Evolutionary conservation across 306 rosid species (phyloP), one percentile per base, ranked within the genome.

Genomic region (Crataegus laevigata): DNA sequence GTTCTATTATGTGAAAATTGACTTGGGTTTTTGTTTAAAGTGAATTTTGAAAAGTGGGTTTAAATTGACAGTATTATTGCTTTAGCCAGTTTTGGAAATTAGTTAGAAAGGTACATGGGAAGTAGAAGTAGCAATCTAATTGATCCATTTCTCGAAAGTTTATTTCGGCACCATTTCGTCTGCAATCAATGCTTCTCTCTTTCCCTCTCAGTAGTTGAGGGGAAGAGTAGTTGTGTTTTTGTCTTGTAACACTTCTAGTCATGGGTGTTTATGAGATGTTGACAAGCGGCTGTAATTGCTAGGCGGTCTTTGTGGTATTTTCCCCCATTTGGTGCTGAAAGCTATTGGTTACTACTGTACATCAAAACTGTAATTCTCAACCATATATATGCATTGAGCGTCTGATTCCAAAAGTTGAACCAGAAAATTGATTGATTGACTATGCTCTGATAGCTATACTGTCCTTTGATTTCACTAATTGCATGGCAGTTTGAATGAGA

Each of bases 401-500:
- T 32, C 43, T 32, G 42, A 63, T 18, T 30, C 24, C 24, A 19
- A 63, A 30, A 21, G 4, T 63, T 63, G 42, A 30, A 18, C 22
- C 66, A 14, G 52, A 36, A 36, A 14, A 25, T 22, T 57, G 13
- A 26, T 51, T 70, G 21, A 34, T 78, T 58, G 50, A 67, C 34
- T 25, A 45, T 79, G 76, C 38, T 25, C 54, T 79, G 78, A 38
- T 29, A 36, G 66, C 22, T 28, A 25, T 64, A 21, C 9, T 38
- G 63, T 57, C 26, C 25, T 45, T 80, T 55, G 71, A 72, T 69
- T 63, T 63, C 68, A 40, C 55, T 80, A 51, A 70, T 80, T 84
- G 71, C 63, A n/a, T 75, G 71, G 77, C 80, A 85, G 96, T 52
- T 82, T 55, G 40, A 78, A 76, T 79, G 84, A 85, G 88, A 96